phyloP scores from a whole-genome alignment of 2,329 filamentous ascomycete species.

The Myriosclerotinia duriaeana region DNA sequence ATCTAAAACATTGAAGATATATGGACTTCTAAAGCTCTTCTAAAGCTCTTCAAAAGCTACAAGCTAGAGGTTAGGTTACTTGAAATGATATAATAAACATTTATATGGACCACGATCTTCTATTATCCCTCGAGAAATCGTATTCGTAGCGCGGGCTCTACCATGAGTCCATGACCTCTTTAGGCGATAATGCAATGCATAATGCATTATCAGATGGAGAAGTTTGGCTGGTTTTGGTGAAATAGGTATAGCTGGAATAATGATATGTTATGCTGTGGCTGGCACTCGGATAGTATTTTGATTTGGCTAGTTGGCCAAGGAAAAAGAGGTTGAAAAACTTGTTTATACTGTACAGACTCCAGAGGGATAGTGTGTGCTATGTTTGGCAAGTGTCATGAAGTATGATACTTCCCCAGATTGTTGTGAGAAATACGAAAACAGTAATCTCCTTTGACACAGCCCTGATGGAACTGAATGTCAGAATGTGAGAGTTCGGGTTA shows the following conservation, averaged over 20 bases:
- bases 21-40: background rate
- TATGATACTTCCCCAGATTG: background rate
- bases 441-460: background rate
- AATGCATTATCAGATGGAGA: too few species aligned
- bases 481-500: background rate
- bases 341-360: too few species aligned
- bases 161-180: background rate
- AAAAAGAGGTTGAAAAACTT: background rate
- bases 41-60: too few species aligned
- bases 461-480: background rate
- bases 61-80: too few species aligned
- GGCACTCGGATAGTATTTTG: background rate
- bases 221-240: background rate
- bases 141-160: constrained; percentile 13
- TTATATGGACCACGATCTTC: background rate
- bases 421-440: background rate
- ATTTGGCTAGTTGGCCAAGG: background rate
- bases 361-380: background rate
- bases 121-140: background rate
- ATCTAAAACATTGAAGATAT: background rate
- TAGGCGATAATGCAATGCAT: too few species aligned
- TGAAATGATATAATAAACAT: background rate
- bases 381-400: background rate
- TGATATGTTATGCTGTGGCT: background rate
- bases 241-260: background rate